Evolutionary conservation across 441 rosid species (phyloP).

Genomic region (Croton laevigatus): DNA sequence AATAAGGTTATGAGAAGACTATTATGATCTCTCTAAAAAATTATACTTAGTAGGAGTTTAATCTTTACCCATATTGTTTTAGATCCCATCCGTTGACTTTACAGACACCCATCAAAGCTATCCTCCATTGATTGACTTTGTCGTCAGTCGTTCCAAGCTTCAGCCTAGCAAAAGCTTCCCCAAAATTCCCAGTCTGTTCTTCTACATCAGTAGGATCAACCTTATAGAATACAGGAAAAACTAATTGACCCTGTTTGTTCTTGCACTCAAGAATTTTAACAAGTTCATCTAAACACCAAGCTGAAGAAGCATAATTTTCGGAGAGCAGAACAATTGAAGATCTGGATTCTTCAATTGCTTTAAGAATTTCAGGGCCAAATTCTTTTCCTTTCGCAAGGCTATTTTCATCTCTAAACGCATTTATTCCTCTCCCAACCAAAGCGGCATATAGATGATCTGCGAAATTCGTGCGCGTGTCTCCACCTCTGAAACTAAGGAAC

Average conservation of each 20-base stretch:
- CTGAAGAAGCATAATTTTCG: not conserved
- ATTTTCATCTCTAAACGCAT: not conserved
- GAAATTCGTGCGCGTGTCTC: not conserved
- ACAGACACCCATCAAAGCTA: too few species aligned
- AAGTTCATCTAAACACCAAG: not conserved
- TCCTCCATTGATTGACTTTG: not conserved
- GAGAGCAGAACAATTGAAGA: not conserved
- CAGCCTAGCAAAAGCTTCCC: not conserved
- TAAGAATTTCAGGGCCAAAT: not conserved
- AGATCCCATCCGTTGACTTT: too few species aligned
- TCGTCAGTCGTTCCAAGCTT: not conserved
- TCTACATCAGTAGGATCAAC: constrained; percentile 14
- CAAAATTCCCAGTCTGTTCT: not conserved
- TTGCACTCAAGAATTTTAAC: constrained; percentile 15
- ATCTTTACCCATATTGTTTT: too few species aligned
- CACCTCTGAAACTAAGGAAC: too few species aligned
- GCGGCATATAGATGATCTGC: not conserved
- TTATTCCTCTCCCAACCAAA: not conserved
- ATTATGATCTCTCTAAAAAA: too few species aligned
- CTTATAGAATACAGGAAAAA: constrained; percentile 8
- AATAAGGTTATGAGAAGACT: too few species aligned
- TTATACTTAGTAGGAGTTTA: too few species aligned
- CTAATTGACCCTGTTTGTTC: not conserved
- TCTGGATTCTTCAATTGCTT: not conserved
- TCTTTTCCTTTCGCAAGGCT: not conserved